Percentiles rank a stretch among this genome's conserved stretches.
Evolutionary conservation across 2,329 filamentous ascomycete genomes (phyloP).

Genomic region (Diaporthe sp.): DNA sequence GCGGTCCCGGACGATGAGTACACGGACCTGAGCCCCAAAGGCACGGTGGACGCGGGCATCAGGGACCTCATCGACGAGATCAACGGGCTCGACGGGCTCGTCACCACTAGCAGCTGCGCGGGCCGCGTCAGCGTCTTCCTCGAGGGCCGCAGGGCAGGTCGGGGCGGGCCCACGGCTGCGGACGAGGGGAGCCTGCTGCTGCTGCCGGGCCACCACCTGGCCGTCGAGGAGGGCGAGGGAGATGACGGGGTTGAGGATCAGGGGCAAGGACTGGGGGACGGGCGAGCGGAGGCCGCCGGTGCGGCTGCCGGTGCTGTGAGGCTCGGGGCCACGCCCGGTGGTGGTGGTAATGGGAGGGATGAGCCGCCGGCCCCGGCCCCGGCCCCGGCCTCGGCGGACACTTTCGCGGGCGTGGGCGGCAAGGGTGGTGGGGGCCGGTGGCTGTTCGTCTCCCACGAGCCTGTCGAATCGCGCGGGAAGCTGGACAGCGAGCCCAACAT

Average conservation of each 20-base stretch:
- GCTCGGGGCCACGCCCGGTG: slow-evolving; percentile 36
- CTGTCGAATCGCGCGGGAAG: slow-evolving; percentile 58
- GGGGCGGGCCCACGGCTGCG: slow-evolving; percentile 35
- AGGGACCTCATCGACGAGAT: slow-evolving; percentile 82
- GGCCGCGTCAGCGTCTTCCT: slow-evolving; percentile 90
- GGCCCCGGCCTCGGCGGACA: slow-evolving; percentile 46
- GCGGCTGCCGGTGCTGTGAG: slow-evolving; percentile 82
- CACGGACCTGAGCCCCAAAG: slow-evolving; percentile 89
- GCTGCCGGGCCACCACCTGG: slow-evolving; percentile 41
- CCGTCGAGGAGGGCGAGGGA: slow-evolving; percentile 9
- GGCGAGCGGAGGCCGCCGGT: slow-evolving; percentile 68
- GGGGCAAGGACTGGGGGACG: slow-evolving; percentile 52
- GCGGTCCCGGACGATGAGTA: slow-evolving; percentile 78
- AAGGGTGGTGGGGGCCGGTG: slow-evolving; percentile 89
- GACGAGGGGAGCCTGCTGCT: slow-evolving; percentile 43
- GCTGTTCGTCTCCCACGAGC: slow-evolving; percentile 90
- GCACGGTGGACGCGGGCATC: slow-evolving; percentile 85
- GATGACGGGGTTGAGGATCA: neutral
- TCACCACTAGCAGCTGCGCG: slow-evolving; percentile 94
- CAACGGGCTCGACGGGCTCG: slow-evolving; percentile 80
- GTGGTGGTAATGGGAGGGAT: slow-evolving; percentile 11
- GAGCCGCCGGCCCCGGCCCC: slow-evolving; percentile 41
- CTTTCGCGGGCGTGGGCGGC: slow-evolving; percentile 76
- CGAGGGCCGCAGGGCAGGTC: slow-evolving; percentile 74
- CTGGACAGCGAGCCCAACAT: slow-evolving; percentile 42